These are phyloP conservation scores for Arctium minus DNA, from an alignment of 129 eudicot species.

Conservation along the genomic window DNA sequence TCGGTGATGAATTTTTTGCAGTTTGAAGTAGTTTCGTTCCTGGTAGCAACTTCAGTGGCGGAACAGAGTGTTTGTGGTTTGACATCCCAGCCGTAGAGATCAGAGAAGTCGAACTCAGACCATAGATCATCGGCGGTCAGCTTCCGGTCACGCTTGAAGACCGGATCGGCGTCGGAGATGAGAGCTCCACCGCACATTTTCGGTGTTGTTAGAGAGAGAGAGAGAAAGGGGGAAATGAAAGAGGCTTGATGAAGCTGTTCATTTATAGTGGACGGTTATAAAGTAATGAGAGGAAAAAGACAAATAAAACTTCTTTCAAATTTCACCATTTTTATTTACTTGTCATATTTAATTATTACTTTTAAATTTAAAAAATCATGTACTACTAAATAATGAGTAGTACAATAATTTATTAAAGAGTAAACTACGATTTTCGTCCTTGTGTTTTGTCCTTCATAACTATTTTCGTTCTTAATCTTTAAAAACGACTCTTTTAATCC, in stretches of 20 bases:
- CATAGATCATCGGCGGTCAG: constrained; percentile 47
- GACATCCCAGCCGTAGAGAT: constrained; percentile 40
- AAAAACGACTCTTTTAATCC: too few species aligned
- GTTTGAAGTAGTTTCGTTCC: constrained; percentile 6
- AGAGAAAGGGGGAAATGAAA: neutral
- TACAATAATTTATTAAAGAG: too few species aligned
- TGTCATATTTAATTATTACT: neutral
- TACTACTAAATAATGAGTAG: too few species aligned
- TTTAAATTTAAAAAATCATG: neutral
- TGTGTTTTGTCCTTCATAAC: too few species aligned
- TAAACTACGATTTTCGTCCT: too few species aligned
- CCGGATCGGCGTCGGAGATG: constrained; percentile 47
- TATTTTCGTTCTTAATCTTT: too few species aligned
- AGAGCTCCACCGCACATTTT: constrained; percentile 81
- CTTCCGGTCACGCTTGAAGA: constrained; percentile 36
- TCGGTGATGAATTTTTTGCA: constrained; percentile 23
- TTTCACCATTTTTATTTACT: neutral
- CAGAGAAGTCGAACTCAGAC: constrained; percentile 42
- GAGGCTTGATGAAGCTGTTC: constrained; percentile 3
- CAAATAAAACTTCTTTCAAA: neutral
- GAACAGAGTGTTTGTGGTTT: constrained; percentile 18
- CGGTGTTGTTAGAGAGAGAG: neutral
- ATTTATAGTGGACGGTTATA: constrained; percentile 30
- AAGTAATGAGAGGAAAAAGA: constrained; percentile 17
- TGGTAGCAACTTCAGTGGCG: neutral